Evolutionary conservation across 139 green algal species (phyloP), one percentile per base, ranked within the genome.

Genomic region (Coelastrella sp.): DNA sequence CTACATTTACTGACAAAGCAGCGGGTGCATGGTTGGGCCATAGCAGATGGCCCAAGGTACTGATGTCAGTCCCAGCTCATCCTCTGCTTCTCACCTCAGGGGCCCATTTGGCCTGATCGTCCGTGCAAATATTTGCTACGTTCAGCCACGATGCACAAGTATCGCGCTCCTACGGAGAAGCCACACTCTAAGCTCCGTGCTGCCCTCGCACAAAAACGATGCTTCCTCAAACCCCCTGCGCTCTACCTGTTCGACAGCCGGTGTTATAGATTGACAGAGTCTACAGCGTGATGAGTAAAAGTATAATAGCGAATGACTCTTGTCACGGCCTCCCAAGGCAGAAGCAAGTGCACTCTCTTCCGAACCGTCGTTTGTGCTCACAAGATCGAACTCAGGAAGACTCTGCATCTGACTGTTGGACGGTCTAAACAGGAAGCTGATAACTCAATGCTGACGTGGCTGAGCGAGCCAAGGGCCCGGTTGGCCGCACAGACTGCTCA

Each of bases 61-160:
- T 77, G 71, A 22, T 77, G 17, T 77, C 73, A 78, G 74, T 47
- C 32, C 32, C 32, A 47, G 11, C 20, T 22, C 7, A 6, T 59
- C 47, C 47, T 20, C 77, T 83, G 3, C 8, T 19, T 11, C 47
- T 23, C 54, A 89, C 84, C 84, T 89, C 84, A 68, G 84, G 84
- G 57, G 84, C 84, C 84, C 84, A 89, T 20, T 79, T 73, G 5
- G 71, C 19, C 6, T 89, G 84, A 19, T 89, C 84, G 66, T 89
- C 84, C 4, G 84, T 89, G 71, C 68, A 81, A 6, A 89, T 58
- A 68, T 10, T 73, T 57, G 66, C 66, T 23, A 89, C 23, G 11
- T 66, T 68, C 5, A 89, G 11, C 66, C 84, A 86, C 3, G 7
- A 20, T 23, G 8, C 74, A 23, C 59, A 86, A 7, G 16, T 86